Evolutionary conservation across 345 rosid species (phyloP).

Genomic region (Tarenaya hassleriana): DNA sequence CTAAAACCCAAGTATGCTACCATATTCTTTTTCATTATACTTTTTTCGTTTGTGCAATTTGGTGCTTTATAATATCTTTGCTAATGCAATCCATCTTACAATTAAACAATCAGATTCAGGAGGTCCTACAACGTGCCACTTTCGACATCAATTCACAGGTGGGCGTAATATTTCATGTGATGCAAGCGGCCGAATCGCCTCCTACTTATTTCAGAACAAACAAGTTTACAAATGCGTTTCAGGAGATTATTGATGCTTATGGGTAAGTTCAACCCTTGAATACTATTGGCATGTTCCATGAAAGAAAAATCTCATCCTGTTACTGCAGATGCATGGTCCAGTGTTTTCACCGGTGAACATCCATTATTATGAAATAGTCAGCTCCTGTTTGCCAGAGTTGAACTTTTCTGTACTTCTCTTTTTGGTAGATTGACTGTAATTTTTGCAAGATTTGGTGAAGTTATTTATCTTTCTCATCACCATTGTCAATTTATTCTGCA

Average conservation of each 20-base stretch:
- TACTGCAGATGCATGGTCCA: constrained; percentile 5
- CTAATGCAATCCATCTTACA: constrained; percentile 18
- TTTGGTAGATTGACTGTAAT: background rate
- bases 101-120: constrained; percentile 80
- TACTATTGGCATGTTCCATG: constrained; percentile 14
- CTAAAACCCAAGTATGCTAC: constrained; percentile 64
- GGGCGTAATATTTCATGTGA: constrained; percentile 84
- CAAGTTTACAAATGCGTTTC: constrained; percentile 76
- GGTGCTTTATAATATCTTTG: constrained; percentile 11
- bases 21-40: constrained; percentile 6
- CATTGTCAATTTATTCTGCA: constrained; percentile 11
- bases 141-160: constrained; percentile 88
- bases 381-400: constrained; percentile 9
- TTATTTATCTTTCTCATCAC: constrained; percentile 13
- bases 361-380: constrained; percentile 6
- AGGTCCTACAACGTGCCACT: constrained; percentile 87
- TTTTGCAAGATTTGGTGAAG: constrained; percentile 8
- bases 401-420: background rate
- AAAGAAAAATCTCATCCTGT: constrained; percentile 7
- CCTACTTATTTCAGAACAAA: constrained; percentile 93
- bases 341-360: constrained; percentile 6
- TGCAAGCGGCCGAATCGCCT: constrained; percentile 84
- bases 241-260: constrained; percentile 97
- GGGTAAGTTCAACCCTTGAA: constrained; percentile 53
- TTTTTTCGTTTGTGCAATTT: background rate